phyloP scores from a whole-genome alignment of 768 basidiomycete species.

The Termitomyces sp. region DNA sequence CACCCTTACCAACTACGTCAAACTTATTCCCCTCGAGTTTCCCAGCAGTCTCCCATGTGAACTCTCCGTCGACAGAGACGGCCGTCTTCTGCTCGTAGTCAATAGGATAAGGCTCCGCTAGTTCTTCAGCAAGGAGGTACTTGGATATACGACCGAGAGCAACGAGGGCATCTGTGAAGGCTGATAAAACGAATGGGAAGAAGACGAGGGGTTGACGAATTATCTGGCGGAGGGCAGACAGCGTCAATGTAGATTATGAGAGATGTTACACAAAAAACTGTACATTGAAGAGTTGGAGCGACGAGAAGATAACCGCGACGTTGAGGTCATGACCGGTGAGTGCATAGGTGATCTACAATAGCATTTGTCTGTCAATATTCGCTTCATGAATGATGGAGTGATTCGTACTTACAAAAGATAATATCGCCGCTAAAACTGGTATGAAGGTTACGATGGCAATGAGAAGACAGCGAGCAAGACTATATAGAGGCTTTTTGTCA shows the following conservation, averaged over 20 bases:
- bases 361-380: not conserved
- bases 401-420: conserved; percentile 45
- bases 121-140: conserved; percentile 56
- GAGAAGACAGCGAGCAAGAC: conserved; percentile 35
- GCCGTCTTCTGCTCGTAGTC: conserved; percentile 36
- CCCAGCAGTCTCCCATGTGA: conserved; percentile 45
- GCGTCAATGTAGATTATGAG: not conserved
- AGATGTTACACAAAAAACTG: conserved; percentile 18
- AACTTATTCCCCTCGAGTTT: conserved; percentile 16
- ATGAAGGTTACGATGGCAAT: conserved; percentile 47
- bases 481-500: conserved; percentile 7
- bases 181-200: conserved; percentile 52
- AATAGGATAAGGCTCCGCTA: conserved; percentile 43
- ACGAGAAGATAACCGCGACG: conserved; percentile 52
- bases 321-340: conserved; percentile 53
- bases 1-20: not conserved
- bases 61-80: conserved; percentile 46
- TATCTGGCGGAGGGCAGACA: conserved; percentile 32
- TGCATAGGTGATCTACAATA: conserved; percentile 56
- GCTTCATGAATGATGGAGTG: not conserved
- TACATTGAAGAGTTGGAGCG: conserved; percentile 57
- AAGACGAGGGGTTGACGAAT: conserved; percentile 55
- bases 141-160: conserved; percentile 45
- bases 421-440: conserved; percentile 49
- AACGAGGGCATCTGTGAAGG: conserved; percentile 46